Percentiles rank a stretch among this genome's conserved stretches.
phyloP scores from a whole-genome alignment of 179 eudicot species.

The Sideroxylon spinosum region DNA sequence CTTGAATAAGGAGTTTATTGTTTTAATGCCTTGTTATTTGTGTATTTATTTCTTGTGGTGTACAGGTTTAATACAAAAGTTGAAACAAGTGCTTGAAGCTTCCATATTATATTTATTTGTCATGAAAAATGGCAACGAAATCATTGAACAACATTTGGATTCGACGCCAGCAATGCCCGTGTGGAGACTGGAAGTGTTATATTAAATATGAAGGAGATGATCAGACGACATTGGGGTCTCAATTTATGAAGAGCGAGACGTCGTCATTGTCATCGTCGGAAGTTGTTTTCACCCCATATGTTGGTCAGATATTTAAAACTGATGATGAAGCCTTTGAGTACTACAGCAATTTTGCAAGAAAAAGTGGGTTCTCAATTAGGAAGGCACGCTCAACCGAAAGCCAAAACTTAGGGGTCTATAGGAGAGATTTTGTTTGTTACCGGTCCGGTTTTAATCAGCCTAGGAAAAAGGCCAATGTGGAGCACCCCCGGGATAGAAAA shows the following conservation, averaged over 20 bases:
- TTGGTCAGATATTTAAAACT: constrained; percentile 46
- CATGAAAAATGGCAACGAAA: constrained; percentile 27
- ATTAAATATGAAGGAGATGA: constrained; percentile 38
- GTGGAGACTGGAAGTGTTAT: constrained; percentile 55
- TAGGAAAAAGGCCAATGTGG: constrained; percentile 45
- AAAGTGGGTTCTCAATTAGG: constrained; percentile 56
- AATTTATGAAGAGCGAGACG: constrained; percentile 22
- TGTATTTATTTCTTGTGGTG: background rate
- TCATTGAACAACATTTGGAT: constrained; percentile 41
- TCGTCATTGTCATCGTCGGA: constrained; percentile 16
- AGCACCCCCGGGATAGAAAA: constrained; percentile 62
- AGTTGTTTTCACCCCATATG: constrained; percentile 45
- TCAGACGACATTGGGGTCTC: constrained; percentile 19
- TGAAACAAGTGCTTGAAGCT: constrained; percentile 6
- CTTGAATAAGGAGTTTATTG: constrained; percentile 1
- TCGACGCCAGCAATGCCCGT: constrained; percentile 50
- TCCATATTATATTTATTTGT: background rate
- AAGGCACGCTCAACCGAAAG: constrained; percentile 54
- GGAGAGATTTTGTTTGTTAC: constrained; percentile 61
- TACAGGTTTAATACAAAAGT: background rate
- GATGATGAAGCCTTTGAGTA: constrained; percentile 60
- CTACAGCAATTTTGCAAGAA: constrained; percentile 49
- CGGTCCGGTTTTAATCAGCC: constrained; percentile 57
- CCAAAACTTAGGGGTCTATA: constrained; percentile 54
- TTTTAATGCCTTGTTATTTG: background rate